Percentiles rank a stretch among this genome's conserved stretches.
Evolutionary conservation across 2,329 filamentous ascomycete species (phyloP).

Genomic region (Diaporthe longicolla): DNA sequence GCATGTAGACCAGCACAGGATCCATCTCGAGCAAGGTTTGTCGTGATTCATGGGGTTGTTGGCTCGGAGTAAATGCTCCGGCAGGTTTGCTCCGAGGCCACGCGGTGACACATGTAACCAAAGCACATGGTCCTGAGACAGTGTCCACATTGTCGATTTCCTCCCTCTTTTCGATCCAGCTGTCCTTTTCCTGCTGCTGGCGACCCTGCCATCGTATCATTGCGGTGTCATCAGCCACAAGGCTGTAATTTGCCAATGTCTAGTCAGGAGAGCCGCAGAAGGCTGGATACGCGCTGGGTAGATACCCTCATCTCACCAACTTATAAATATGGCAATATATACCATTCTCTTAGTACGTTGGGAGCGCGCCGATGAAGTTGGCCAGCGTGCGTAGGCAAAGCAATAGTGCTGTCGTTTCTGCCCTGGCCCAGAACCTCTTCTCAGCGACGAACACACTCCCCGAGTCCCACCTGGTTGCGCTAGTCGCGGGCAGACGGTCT

Average conservation of each 20-base stretch:
- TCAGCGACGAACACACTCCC: neutral
- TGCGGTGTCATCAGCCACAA: conserved; percentile 21
- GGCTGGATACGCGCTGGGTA: too few species aligned
- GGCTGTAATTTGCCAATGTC: conserved; percentile 18
- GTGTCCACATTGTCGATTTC: neutral
- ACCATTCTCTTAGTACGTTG: neutral
- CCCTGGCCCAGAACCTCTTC: neutral
- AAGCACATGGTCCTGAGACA: neutral
- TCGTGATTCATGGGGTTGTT: conserved; percentile 21
- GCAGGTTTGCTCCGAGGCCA: conserved; percentile 12
- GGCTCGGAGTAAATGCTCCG: conserved; percentile 31
- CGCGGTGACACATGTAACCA: neutral
- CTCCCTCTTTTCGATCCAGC: conserved; percentile 2
- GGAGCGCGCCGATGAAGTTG: neutral
- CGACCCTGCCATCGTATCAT: conserved; percentile 1
- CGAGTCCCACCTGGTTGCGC: neutral
- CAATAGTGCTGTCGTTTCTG: conserved; percentile 8
- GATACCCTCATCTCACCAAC: neutral
- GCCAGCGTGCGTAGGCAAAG: conserved; percentile 18
- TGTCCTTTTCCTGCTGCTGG: conserved; percentile 2
- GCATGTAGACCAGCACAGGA: neutral
- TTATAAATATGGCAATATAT: neutral
- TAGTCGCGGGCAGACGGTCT: neutral
- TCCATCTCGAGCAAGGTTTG: conserved; percentile 13
- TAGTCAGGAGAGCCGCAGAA: neutral